Evolutionary conservation across 306 rosid genomes (phyloP).

Genomic region (Rosa multiflora): DNA sequence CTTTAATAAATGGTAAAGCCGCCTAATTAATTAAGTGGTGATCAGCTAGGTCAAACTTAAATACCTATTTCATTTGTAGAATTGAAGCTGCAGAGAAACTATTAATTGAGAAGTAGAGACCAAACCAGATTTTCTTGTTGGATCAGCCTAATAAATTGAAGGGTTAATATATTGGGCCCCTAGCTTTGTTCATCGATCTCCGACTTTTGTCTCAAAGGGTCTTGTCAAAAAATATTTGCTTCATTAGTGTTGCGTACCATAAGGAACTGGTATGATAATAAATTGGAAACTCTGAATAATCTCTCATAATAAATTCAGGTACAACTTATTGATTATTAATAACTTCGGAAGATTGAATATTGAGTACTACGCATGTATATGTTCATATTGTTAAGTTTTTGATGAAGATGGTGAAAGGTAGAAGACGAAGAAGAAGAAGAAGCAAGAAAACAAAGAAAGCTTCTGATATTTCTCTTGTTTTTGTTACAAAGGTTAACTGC

Average conservation of each 20-base stretch:
- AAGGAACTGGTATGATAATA: not conserved
- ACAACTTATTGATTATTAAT: not conserved
- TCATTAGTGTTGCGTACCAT: not conserved
- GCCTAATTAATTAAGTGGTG: constrained; percentile 5
- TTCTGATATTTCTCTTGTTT: too few species aligned
- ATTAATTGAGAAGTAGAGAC: constrained; percentile 5
- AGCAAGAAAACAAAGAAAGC: too few species aligned
- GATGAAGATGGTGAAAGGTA: too few species aligned
- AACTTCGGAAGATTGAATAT: not conserved
- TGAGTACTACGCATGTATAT: not conserved
- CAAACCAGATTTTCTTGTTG: not conserved
- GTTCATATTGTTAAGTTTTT: not conserved
- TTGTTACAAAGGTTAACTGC: too few species aligned
- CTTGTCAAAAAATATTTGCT: not conserved
- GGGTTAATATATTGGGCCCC: constrained; percentile 12
- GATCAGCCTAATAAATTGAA: not conserved
- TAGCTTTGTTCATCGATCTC: not conserved
- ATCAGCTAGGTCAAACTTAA: constrained; percentile 11
- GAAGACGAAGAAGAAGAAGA: too few species aligned
- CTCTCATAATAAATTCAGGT: not conserved
- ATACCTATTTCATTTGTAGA: not conserved
- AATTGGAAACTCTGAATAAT: not conserved
- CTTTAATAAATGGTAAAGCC: constrained; percentile 27
- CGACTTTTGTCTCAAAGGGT: not conserved
- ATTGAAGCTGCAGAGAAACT: not conserved